Evolutionary conservation across 2,329 filamentous ascomycete genomes (phyloP).

Genomic region (Colletotrichum falcatum): DNA sequence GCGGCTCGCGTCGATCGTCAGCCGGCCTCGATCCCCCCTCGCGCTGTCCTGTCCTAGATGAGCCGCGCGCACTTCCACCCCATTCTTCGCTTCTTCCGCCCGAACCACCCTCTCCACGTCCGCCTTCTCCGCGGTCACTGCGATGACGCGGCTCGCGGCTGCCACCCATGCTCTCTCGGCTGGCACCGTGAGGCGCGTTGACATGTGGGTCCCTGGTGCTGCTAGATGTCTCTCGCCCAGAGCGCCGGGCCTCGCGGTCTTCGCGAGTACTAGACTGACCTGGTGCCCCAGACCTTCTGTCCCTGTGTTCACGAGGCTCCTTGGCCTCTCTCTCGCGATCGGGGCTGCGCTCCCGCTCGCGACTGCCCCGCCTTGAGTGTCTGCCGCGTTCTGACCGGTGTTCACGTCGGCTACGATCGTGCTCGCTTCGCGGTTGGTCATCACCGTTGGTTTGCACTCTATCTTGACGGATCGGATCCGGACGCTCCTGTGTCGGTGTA

Average conservation of each 20-base stretch:
- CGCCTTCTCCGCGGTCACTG: conserved; percentile 44
- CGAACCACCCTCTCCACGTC: conserved; percentile 39
- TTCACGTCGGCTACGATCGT: conserved; percentile 59
- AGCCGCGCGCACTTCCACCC: conserved; percentile 36
- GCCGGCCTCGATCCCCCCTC: conserved; percentile 46
- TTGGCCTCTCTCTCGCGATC: conserved; percentile 61
- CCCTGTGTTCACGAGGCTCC: conserved; percentile 59
- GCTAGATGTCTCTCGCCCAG: conserved; percentile 38
- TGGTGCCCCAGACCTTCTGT: conserved; percentile 53
- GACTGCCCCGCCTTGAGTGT: conserved; percentile 54
- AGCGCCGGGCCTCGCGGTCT: conserved; percentile 46
- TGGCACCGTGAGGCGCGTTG: conserved; percentile 44
- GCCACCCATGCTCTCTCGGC: conserved; percentile 44
- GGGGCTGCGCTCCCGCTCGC: conserved; percentile 60
- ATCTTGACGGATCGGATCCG: conserved; percentile 57
- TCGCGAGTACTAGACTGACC: conserved; percentile 43
- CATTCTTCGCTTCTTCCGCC: conserved; percentile 47
- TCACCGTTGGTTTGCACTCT: conserved; percentile 50
- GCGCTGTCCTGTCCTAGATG: conserved; percentile 47
- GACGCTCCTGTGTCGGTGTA: conserved; percentile 62
- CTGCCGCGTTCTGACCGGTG: conserved; percentile 56
- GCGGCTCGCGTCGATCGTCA: conserved; percentile 49
- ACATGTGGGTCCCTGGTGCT: conserved; percentile 33
- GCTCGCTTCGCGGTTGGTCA: conserved; percentile 54
- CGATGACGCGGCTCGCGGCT: conserved; percentile 47